Evolutionary conservation across 306 rosid genomes (phyloP).

Genomic region (Cyamopsis tetragonoloba): DNA sequence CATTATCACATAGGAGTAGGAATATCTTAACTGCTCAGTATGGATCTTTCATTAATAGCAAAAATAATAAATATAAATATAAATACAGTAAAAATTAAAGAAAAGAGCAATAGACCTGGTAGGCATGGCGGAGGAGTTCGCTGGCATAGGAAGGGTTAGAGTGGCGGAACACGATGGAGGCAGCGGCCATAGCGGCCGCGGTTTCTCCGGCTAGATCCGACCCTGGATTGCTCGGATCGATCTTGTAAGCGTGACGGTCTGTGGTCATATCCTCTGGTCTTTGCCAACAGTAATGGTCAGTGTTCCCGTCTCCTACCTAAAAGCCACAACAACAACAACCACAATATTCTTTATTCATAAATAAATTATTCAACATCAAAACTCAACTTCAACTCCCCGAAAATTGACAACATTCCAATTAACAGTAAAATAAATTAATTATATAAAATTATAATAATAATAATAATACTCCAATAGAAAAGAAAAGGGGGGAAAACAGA

Average conservation of each 20-base stretch:
- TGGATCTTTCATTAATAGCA: not conserved
- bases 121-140: slow-evolving; percentile 75
- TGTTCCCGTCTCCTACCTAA: slow-evolving; percentile 98
- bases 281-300: slow-evolving; percentile 98
- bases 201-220: slow-evolving; percentile 99
- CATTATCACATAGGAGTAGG: not conserved
- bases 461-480: not conserved
- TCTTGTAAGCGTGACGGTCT: slow-evolving; percentile 83
- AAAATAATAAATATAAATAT: too few species aligned
- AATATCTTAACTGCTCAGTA: not conserved
- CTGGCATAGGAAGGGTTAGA: slow-evolving; percentile 70
- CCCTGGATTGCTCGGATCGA: slow-evolving; percentile 91
- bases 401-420: not conserved
- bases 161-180: slow-evolving; percentile 87
- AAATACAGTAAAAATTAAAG: not conserved
- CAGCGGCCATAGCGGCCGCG: slow-evolving; percentile 99
- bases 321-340: too few species aligned
- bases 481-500: not conserved
- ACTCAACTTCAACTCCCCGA: not conserved
- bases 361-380: not conserved
- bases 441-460: not conserved
- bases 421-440: not conserved
- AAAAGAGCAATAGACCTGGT: slow-evolving; percentile 39
- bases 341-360: slow-evolving; percentile 15
- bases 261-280: slow-evolving; percentile 99